Percentiles rank a stretch among this genome's conserved stretches.
Evolutionary conservation across 768 basidiomycete species (phyloP).

Genomic region (Rhodosporidiobolus odoratus): DNA sequence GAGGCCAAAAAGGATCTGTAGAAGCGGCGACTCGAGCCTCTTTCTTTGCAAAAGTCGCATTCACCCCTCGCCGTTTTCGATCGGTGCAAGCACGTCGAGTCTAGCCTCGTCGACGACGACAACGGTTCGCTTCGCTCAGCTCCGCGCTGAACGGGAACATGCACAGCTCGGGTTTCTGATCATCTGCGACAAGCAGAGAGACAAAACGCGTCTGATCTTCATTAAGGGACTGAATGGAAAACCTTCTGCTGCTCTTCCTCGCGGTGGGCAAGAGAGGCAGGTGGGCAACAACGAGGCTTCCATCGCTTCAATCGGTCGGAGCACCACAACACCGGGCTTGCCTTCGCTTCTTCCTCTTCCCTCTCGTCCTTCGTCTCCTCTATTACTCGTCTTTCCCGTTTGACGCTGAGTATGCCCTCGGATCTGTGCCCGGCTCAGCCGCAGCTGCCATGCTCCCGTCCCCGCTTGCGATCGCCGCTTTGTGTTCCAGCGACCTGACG

Average conservation of each 20-base stretch:
- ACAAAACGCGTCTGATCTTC: too few species aligned
- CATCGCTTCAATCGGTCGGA: neutral
- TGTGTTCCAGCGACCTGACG: neutral
- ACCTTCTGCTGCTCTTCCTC: neutral
- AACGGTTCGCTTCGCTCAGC: too few species aligned
- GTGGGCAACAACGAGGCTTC: neutral
- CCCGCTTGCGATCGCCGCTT: neutral
- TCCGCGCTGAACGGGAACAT: too few species aligned
- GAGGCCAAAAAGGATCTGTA: slow-evolving; percentile 2
- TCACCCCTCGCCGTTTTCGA: neutral
- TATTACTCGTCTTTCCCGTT: neutral
- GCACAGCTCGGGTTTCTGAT: too few species aligned
- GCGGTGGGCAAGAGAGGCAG: neutral
- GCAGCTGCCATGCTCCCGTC: neutral
- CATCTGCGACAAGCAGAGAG: too few species aligned
- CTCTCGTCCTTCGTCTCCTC: neutral
- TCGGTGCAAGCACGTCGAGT: too few species aligned
- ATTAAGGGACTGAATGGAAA: too few species aligned
- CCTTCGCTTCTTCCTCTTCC: neutral
- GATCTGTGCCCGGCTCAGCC: neutral
- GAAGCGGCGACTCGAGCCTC: fast-evolving
- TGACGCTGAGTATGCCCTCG: neutral
- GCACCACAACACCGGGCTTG: neutral
- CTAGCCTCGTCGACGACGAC: too few species aligned
- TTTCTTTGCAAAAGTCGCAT: too few species aligned